Conservation (phyloP, 2,329 filamentous ascomycete species). For the Botrytis galanthina region DNA sequence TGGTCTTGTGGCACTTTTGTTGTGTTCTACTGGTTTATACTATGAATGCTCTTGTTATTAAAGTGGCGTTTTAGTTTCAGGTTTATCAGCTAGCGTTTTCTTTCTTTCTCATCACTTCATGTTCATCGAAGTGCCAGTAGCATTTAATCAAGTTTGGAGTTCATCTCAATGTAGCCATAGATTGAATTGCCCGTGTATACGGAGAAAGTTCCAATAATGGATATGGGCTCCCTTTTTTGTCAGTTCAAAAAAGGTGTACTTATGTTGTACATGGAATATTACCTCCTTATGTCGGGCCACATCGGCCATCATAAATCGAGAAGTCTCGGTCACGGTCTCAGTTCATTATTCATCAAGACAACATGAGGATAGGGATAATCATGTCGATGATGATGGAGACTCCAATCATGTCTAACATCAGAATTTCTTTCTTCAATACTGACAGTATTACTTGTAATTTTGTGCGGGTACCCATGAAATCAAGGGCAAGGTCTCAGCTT, state of each 20-base stretch:
- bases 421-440: slow-evolving; percentile 3
- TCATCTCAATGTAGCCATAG: not conserved
- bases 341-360: slow-evolving; percentile 7
- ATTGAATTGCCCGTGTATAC: not conserved
- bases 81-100: not conserved
- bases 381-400: not conserved
- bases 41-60: not conserved
- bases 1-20: not conserved
- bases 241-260: not conserved
- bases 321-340: slow-evolving; percentile 18
- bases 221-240: not conserved
- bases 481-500: not conserved
- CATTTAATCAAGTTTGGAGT: not conserved
- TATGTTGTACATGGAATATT: not conserved
- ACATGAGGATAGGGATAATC: not conserved
- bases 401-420: not conserved
- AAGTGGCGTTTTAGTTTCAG: not conserved
- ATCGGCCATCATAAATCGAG: not conserved
- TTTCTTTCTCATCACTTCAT: not conserved
- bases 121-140: not conserved
- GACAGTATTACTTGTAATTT: not conserved
- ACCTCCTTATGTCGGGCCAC: not conserved
- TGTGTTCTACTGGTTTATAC: not conserved
- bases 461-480: slow-evolving; percentile 3
- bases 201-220: not conserved